phyloP scores from a whole-genome alignment of 257 asterid species.

The Leonotis leonurus region DNA sequence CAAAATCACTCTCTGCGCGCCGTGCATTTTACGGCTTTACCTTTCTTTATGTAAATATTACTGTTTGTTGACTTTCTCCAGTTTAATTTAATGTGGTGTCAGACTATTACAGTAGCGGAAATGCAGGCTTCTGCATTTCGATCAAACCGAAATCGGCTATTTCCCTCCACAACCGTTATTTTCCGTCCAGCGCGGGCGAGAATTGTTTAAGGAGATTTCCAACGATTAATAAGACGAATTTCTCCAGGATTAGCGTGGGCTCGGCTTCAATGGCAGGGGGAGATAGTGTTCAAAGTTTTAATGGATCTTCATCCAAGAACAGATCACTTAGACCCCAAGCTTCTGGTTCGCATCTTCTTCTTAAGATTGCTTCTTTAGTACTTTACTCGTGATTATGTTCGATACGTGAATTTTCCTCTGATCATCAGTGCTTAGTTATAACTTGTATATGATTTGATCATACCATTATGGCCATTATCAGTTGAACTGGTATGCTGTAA shows the following conservation, averaged over 20 bases:
- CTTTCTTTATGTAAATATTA: too few relatives aligned
- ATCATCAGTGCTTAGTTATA: background rate
- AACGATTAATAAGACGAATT: background rate
- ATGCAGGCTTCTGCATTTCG: slow-evolving; percentile 59
- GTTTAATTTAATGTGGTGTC: slow-evolving; percentile 12
- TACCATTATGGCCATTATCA: background rate
- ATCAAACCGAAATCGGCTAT: slow-evolving; percentile 25
- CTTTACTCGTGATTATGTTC: background rate
- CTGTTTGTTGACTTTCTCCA: slow-evolving; percentile 29
- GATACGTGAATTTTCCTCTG: background rate
- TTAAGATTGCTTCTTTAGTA: background rate
- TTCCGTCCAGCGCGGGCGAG: background rate
- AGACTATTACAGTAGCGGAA: slow-evolving; percentile 25
- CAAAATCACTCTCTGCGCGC: background rate
- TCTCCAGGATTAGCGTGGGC: background rate
- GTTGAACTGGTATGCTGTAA: background rate
- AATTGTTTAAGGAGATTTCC: background rate
- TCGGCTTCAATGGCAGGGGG: slow-evolving; percentile 14
- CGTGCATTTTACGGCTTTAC: slow-evolving; percentile 17
- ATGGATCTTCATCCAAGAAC: slow-evolving; percentile 16
- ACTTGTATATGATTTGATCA: background rate
- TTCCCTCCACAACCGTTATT: background rate
- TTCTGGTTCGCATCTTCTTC: slow-evolving; percentile 25
- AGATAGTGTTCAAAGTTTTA: slow-evolving; percentile 14
- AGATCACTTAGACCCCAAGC: slow-evolving; percentile 44